Evolutionary conservation across 169 alveolate genomes (phyloP).

Genomic region (Plasmodium knowlesi): DNA sequence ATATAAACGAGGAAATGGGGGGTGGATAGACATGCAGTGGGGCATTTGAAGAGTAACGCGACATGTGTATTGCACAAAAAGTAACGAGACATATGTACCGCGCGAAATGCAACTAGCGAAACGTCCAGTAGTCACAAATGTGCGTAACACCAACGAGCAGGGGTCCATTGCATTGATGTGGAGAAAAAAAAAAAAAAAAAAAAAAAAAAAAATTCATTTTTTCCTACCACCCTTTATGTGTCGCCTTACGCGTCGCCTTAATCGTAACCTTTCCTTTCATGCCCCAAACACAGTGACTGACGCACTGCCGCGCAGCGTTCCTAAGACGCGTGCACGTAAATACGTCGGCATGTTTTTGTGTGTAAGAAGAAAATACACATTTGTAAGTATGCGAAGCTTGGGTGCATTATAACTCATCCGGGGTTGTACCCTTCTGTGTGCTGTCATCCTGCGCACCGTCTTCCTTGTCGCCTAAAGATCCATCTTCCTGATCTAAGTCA

Average conservation of each 20-base stretch:
- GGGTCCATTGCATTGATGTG: background rate
- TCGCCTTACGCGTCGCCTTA: background rate
- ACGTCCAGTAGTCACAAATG: background rate
- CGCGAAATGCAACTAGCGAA: background rate
- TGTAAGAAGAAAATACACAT: background rate
- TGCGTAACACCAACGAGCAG: background rate
- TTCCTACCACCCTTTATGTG: background rate
- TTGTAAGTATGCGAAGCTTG: background rate
- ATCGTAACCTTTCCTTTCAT: background rate
- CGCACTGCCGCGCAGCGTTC: background rate
- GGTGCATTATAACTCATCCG: constrained; percentile 22
- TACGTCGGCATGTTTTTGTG: background rate
- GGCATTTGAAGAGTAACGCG: background rate
- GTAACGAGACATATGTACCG: background rate
- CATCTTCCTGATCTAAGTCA: constrained; percentile 15
- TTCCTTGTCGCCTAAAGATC: background rate
- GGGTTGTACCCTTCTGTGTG: background rate
- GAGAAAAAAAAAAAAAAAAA: background rate
- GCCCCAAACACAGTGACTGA: background rate
- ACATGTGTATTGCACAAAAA: background rate
- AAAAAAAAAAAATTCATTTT: background rate
- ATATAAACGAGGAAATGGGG: background rate
- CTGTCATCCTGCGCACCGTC: background rate
- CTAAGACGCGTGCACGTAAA: background rate
- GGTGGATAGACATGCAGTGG: background rate